Base-by-base conservation (phyloP, 2,329 filamentous ascomycete species). In the Cryphonectria parasitica region DNA sequence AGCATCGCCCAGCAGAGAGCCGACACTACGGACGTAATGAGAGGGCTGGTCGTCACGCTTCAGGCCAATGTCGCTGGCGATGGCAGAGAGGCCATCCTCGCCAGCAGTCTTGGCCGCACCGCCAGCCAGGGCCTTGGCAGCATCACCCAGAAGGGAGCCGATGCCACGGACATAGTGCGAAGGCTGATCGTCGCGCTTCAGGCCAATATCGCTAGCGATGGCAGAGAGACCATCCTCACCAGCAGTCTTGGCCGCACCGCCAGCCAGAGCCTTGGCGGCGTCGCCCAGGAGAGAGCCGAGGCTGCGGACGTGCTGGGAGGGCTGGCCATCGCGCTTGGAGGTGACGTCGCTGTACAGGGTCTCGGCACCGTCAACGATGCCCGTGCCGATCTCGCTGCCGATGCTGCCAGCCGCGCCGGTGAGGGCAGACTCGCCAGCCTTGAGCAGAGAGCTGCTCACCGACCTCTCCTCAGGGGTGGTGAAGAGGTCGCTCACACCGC, bases 1-100 rank as follows among this genome's bases (percentile, higher is more conserved):
- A 15, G 39, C 28, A 36, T 60, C 52, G 22, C 79, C 6, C 72
- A 63, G 36, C 34, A 63, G 61, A 5, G 61, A 45, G n/a, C 61
- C 61, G 41, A 63, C 25, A 13, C 61, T 17, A 15, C 61, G 61
- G 34, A 63, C 61, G 13, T 63, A 8, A n/a, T 39, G 36, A 5
- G 34, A 41, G 11, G 61, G 61, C 61, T 63, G 61, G n/a, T 19
- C 61, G 61, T 63, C 61, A 3, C 61, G 61, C 61, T 63, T 63
- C 10, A 63, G 61, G n/a, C 61, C 61, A 13, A 63, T 41, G 34
- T 62, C 60, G 36, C 60, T 62, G 34, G 60, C 60, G 36, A 62
- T 11, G 17, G 60, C 31, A 15, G 22, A 17, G 13, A 63, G 36
- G n/a, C n/a, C 34, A 3, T 43, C 61, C 61, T 63, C 61, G 4